Percentiles rank a stretch among this genome's conserved stretches.
These are phyloP conservation scores for Aspergillus ruber DNA, from an alignment of 2,329 filamentous ascomycete species.

Conservation along the genomic window DNA sequence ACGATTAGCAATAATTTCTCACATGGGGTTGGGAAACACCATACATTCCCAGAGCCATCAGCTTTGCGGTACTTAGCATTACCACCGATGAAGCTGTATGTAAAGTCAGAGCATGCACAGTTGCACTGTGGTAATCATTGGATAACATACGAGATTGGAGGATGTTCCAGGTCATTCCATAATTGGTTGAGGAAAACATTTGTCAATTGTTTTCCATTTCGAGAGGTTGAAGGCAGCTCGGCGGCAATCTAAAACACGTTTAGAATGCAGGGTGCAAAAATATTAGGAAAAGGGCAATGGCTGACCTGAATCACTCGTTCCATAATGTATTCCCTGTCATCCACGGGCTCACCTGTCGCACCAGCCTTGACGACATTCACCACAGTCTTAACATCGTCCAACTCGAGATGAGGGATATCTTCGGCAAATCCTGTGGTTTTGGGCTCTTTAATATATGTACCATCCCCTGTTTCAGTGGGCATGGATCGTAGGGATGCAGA, in stretches of 20 bases:
- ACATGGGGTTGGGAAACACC: conserved; percentile 14
- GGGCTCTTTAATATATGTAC: conserved; percentile 31
- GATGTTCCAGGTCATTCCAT: conserved; percentile 51
- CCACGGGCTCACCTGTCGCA: conserved; percentile 46
- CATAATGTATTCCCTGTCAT: conserved; percentile 60
- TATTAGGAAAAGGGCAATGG: background rate
- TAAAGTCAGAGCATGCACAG: conserved; percentile 4
- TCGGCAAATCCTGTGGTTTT: conserved; percentile 30
- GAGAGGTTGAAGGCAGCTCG: conserved; percentile 31
- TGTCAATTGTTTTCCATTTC: conserved; percentile 35
- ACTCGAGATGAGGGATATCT: conserved; percentile 44
- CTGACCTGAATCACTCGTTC: conserved; percentile 48
- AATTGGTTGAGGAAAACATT: conserved; percentile 48
- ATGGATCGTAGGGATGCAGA: conserved; percentile 37
- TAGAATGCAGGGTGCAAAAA: background rate
- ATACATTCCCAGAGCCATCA: conserved; percentile 38
- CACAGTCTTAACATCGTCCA: conserved; percentile 39
- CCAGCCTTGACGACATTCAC: conserved; percentile 36
- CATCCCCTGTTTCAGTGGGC: conserved; percentile 37
- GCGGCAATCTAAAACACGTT: conserved; percentile 26
- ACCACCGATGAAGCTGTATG: conserved; percentile 30
- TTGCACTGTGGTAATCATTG: conserved; percentile 12
- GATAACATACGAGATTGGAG: conserved; percentile 43
- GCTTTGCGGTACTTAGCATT: conserved; percentile 28
- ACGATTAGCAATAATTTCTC: conserved; percentile 30